phyloP scores from a whole-genome alignment of 148 eudicot species.

The Chenopodium suecicum region DNA sequence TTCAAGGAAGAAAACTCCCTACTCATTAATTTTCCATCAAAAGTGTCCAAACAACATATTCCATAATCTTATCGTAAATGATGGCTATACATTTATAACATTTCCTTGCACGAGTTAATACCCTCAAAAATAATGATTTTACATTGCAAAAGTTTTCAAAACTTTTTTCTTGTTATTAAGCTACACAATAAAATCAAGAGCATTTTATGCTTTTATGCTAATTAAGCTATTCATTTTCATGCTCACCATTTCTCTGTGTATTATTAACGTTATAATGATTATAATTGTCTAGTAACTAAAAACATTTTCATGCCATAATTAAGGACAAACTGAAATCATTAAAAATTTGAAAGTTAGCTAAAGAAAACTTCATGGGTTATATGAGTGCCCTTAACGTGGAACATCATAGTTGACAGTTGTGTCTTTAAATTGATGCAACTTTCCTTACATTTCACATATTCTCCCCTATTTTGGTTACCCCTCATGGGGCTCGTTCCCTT shows the following conservation, averaged over 20 bases:
- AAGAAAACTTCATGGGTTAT: constrained; percentile 32
- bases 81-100: constrained; percentile 13
- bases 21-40: neutral
- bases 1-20: constrained; percentile 8
- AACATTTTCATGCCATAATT: constrained; percentile 25
- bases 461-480: neutral
- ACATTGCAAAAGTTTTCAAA: neutral
- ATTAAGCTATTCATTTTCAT: constrained; percentile 5
- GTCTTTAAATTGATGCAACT: constrained; percentile 14
- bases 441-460: neutral
- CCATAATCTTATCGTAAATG: constrained; percentile 2
- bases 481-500: constrained; percentile 26
- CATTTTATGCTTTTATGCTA: neutral
- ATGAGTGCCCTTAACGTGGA: constrained; percentile 48
- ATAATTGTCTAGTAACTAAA: constrained; percentile 23
- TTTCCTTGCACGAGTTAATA: constrained; percentile 13
- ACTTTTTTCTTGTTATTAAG: neutral
- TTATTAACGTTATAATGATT: constrained; percentile 29
- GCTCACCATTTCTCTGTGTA: constrained; percentile 18
- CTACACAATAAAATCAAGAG: neutral
- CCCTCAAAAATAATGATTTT: neutral
- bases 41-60: constrained; percentile 16
- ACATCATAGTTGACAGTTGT: constrained; percentile 31
- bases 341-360: neutral
- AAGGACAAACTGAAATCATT: constrained; percentile 25